These are phyloP conservation scores for Sutorius australiensis DNA, from an alignment of 768 basidiomycete species.

Conservation along the genomic window DNA sequence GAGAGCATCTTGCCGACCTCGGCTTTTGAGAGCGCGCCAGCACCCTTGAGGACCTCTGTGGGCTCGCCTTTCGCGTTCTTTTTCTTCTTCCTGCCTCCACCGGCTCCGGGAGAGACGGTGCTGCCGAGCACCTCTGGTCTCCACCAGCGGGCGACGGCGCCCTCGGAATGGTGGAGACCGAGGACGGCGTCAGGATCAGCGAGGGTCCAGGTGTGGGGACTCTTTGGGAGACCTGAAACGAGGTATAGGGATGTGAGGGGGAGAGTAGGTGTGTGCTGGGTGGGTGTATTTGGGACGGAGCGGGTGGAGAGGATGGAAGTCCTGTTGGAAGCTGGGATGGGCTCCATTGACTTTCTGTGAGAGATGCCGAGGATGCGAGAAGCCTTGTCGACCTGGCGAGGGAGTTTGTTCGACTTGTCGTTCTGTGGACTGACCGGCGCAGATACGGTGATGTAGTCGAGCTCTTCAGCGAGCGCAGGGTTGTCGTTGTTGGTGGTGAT, in stretches of 20 bases:
- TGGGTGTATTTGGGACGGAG: slow-evolving; percentile 39
- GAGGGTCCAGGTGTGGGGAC: slow-evolving; percentile 86
- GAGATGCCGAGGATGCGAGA: slow-evolving; percentile 72
- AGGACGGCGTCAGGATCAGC: slow-evolving; percentile 80
- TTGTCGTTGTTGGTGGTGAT: slow-evolving; percentile 8
- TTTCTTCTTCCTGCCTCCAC: slow-evolving; percentile 70
- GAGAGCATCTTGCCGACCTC: slow-evolving; percentile 89
- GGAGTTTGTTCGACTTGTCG: slow-evolving; percentile 31
- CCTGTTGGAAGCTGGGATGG: slow-evolving; percentile 72
- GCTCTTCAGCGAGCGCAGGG: slow-evolving; percentile 56
- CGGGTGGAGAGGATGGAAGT: slow-evolving; percentile 75
- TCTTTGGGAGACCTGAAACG: slow-evolving; percentile 85
- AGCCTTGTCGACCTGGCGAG: slow-evolving; percentile 62
- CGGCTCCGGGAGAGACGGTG: slow-evolving; percentile 80
- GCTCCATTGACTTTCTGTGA: slow-evolving; percentile 79
- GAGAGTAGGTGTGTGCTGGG: slow-evolving; percentile 64
- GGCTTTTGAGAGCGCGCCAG: slow-evolving; percentile 77
- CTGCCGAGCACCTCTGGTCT: slow-evolving; percentile 87
- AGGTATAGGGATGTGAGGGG: slow-evolving; percentile 83
- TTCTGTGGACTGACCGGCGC: slow-evolving; percentile 13
- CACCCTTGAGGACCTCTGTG: slow-evolving; percentile 61
- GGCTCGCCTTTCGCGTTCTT: slow-evolving; percentile 57
- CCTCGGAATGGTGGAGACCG: slow-evolving; percentile 77
- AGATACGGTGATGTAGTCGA: slow-evolving; percentile 65
- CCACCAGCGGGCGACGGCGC: slow-evolving; percentile 88